Conservation (phyloP, 345 rosid genomes). For the Gossypium thurberi region DNA sequence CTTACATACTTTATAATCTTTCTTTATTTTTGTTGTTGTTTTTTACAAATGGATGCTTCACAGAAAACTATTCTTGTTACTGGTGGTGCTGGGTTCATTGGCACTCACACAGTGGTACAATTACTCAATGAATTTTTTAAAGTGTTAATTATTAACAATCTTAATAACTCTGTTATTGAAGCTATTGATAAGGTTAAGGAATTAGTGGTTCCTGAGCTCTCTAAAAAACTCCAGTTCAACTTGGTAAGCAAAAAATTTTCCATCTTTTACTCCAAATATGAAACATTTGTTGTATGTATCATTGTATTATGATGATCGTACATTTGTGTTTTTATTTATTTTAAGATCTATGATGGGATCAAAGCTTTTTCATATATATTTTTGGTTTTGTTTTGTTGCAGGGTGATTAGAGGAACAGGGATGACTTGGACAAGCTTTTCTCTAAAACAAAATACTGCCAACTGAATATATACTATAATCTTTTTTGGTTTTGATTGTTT, state of each 20-base stretch:
- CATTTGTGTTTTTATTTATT: background rate
- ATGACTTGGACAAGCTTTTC: conserved; percentile 76
- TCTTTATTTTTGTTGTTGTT: no score
- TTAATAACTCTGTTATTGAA: conserved; percentile 67
- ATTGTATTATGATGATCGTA: background rate
- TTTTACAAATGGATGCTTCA: conserved; percentile 28
- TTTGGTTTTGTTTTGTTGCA: conserved; percentile 27
- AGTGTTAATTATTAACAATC: conserved; percentile 77
- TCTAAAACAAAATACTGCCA: conserved; percentile 44
- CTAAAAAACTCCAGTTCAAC: conserved; percentile 64
- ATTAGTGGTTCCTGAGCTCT: conserved; percentile 66
- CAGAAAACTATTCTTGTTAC: conserved; percentile 69
- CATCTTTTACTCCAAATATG: background rate
- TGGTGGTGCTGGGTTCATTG: conserved; percentile 94
- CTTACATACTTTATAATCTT: background rate
- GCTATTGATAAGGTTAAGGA: conserved; percentile 74
- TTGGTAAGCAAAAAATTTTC: conserved; percentile 35
- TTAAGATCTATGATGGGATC: background rate
- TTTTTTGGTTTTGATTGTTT: background rate
- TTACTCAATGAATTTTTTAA: conserved; percentile 68
- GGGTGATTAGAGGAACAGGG: conserved; percentile 86
- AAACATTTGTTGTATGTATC: background rate
- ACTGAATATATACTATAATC: background rate
- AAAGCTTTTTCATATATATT: background rate
- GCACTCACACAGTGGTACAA: conserved; percentile 81